Base-by-base conservation (phyloP, 345 rosid genomes). In the Nasturtium officinale region DNA sequence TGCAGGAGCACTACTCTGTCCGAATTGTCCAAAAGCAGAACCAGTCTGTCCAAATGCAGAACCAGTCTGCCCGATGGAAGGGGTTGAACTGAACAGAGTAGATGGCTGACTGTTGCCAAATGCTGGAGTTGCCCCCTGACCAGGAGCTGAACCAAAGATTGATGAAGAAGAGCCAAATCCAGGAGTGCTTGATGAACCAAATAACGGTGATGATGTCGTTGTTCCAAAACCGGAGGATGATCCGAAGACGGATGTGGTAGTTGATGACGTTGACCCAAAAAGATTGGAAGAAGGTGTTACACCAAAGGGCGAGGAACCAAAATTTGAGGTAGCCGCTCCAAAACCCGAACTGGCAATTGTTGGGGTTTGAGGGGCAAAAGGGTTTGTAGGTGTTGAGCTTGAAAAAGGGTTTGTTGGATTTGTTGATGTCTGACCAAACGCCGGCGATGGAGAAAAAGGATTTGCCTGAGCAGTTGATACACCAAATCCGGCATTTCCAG, bases 141-240 rank as follows among this genome's bases (percentile, higher is more conserved):
- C 78, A 57, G 83, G 69, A 61, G 77, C 59, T 43, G 89, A 70
- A 65, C 79, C 71, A 78, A 87, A 90, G 65, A 87, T 64, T 50
- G 97, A 81, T 65, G 98, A 61, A 23, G 92, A 76, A 56, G 96
- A 78, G 67, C 85, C 85, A 75, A 90, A 87, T 15, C 83, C 63
- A 48, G 90, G 65, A 52, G 84, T 40, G 74, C 82, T 81, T 61
- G 88, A 75, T 66, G 94, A 47, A 71, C 86, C 73, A 78, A 88
- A 87, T 54, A 79, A 73, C 15, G 89, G 80, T 50, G 81, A 77
- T 23, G 94, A 82, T 55, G 90, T 67, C 38, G 78, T 74, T 32
- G 81, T 75, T 23, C 80, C 82, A 78, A 89, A 94, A 70, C 83
- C 79, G n/a, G 90, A 47, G 69, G 97, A 82, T 71, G 91, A 54